These are phyloP conservation scores for Aureobasidium sp. DNA, from an alignment of 2,329 filamentous ascomycete species.

Conservation along the genomic window DNA sequence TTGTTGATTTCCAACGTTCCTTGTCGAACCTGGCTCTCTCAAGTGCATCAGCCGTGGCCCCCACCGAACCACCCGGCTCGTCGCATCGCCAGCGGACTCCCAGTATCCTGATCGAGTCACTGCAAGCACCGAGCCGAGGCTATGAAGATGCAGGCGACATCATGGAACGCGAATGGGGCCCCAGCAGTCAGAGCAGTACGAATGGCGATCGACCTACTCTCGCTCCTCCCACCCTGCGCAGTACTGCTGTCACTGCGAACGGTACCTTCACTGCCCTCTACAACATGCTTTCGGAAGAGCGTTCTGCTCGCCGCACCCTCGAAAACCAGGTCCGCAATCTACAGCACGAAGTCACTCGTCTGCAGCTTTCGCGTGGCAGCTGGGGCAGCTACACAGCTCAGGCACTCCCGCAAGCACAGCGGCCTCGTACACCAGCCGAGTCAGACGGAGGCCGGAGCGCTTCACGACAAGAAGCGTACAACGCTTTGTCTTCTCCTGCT, in stretches of 20 bases:
- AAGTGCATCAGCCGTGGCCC: conserved; percentile 19
- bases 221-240: not conserved
- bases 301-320: conserved; percentile 30
- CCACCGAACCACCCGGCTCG: conserved; percentile 17
- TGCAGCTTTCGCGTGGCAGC: conserved; percentile 9
- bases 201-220: not conserved
- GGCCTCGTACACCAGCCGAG: conserved; percentile 3
- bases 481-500: conserved; percentile 15
- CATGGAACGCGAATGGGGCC: conserved; percentile 13
- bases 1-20: conserved; percentile 29
- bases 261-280: conserved; percentile 31
- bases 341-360: conserved; percentile 22
- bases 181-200: conserved; percentile 1
- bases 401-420: conserved; percentile 16
- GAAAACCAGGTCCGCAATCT: conserved; percentile 22
- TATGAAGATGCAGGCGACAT: conserved; percentile 16
- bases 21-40: conserved; percentile 28
- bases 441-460: conserved; percentile 10
- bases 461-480: conserved; percentile 13
- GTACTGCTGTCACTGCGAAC: conserved; percentile 12
- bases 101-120: conserved; percentile 30
- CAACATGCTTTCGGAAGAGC: conserved; percentile 33
- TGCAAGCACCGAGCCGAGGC: conserved; percentile 22
- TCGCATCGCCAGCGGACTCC: conserved; percentile 24
- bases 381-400: conserved; percentile 16